Base-by-base conservation (phyloP, 2,329 filamentous ascomycete genomes). In the Neophaeococcomyces aloes region DNA sequence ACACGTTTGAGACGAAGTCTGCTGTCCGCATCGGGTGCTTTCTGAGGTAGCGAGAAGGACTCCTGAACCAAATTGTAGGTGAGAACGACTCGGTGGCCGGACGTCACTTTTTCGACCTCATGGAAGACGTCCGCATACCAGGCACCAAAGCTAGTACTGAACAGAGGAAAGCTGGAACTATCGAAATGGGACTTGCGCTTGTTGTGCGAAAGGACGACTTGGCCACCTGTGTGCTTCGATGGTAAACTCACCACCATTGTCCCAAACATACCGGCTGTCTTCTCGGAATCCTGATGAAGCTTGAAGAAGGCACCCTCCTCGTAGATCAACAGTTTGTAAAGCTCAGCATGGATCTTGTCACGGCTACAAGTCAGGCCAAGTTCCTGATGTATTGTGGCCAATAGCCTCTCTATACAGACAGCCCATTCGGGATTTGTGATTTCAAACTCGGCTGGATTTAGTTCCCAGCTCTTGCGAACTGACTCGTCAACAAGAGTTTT, bases 91-190 rank as follows among this genome's bases (percentile, higher is more conserved):
- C 71, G 68, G 51, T 69, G 66, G 2, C 74, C 73, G 0, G 63
- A 65, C 0, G 49, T 62, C 2, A 76, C 61, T 1, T 66, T 64
- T 13, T 65, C 58, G n/a, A 74, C 61, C 53, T 76, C 66, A 49
- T 76, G 70, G 1, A 59, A 61, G 0, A 76, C 70, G 44, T 76
- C 71, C 0, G 70, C 67, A 53, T 73, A 76, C 74, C 66, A 69
- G 3, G 54, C 56, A 11, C 46, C 51, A 30, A 43, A 55, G 2
- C 49, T 51, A 7, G 46, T 38, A 7, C 34, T 55, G 29, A 57
- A 65, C 1, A 48, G 50, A 0, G 64, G 66, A 1, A 15, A 25
- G 3, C 49, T 29, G 2, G 50, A 44, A 0, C 65, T 64, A 7
- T 55, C 44, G 40, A 67, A 62, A 3, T 49, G 48, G 29, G 59